Percentiles rank a stretch among this genome's conserved stretches.
Evolutionary conservation across 2,329 filamentous ascomycete species (phyloP).

Genomic region (Colletotrichum falcatum): DNA sequence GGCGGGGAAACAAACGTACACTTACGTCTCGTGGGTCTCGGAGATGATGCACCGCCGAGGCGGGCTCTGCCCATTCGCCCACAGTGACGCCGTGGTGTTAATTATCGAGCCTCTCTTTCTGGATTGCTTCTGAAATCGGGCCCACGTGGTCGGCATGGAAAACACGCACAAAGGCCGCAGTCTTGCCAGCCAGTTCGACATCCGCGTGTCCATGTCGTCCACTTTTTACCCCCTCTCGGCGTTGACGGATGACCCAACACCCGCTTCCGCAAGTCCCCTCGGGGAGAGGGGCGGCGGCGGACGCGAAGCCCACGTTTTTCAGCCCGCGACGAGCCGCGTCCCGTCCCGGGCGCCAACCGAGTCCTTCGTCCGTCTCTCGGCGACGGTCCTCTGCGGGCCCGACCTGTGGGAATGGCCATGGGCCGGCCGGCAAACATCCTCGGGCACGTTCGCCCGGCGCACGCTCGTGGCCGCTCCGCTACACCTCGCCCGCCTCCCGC

Average conservation of each 20-base stretch:
- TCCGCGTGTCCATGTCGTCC: too few species aligned
- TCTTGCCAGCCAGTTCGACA: background rate
- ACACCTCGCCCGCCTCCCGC: conserved; percentile 49
- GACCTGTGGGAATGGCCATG: conserved; percentile 54
- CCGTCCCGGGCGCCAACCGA: conserved; percentile 42
- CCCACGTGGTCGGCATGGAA: too few species aligned
- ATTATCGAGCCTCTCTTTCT: too few species aligned
- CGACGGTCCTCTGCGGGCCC: conserved; percentile 55
- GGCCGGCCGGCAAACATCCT: conserved; percentile 50
- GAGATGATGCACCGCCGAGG: too few species aligned
- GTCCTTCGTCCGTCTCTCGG: conserved; percentile 52
- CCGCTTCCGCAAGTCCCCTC: conserved; percentile 4
- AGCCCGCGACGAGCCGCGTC: conserved; percentile 25
- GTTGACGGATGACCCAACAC: background rate
- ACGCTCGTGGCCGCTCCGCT: conserved; percentile 50
- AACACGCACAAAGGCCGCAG: conserved; percentile 7
- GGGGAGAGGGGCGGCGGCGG: too few species aligned
- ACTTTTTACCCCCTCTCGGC: background rate
- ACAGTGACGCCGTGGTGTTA: background rate
- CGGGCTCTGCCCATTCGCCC: background rate
- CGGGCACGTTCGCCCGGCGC: conserved; percentile 58
- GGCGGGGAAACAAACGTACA: background rate
- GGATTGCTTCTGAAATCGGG: background rate
- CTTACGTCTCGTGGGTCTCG: too few species aligned
- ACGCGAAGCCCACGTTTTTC: conserved; percentile 20